Evolutionary conservation across 495 filamentous ascomycete species (phyloP).

Genomic region (Bathelium albidoporum): DNA sequence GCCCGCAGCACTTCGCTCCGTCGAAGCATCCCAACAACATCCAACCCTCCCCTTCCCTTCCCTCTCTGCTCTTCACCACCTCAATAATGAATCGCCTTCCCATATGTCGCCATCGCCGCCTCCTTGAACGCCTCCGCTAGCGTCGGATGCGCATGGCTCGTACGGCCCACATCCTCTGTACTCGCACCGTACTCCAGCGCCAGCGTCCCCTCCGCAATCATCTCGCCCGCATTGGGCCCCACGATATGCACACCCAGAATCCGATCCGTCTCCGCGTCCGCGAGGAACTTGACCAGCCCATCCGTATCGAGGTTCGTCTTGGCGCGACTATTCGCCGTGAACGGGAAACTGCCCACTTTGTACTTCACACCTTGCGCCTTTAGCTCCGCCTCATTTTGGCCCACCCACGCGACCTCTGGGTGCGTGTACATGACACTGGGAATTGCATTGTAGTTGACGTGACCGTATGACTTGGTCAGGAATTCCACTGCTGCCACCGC

Average conservation of each 20-base stretch:
- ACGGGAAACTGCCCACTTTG: slow-evolving; percentile 86
- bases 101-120: slow-evolving; percentile 96
- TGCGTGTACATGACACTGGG: slow-evolving; percentile 99
- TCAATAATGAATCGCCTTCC: slow-evolving; percentile 90
- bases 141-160: slow-evolving; percentile 94
- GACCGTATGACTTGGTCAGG: slow-evolving; percentile 92
- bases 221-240: slow-evolving; percentile 91
- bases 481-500: slow-evolving; percentile 88
- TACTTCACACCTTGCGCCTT: slow-evolving; percentile 85
- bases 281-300: slow-evolving; percentile 92
- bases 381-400: slow-evolving; percentile 92
- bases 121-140: slow-evolving; percentile 98
- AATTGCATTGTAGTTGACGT: slow-evolving; percentile 98
- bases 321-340: slow-evolving; percentile 91
- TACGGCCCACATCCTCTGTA: slow-evolving; percentile 88
- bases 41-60: not conserved
- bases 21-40: not conserved
- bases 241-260: slow-evolving; percentile 94
- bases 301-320: slow-evolving; percentile 99
- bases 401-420: slow-evolving; percentile 97
- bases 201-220: slow-evolving; percentile 96
- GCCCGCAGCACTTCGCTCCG: not conserved
- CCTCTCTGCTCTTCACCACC: slow-evolving; percentile 11
- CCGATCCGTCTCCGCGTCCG: slow-evolving; percentile 92
- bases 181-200: slow-evolving; percentile 95